Percentiles rank a stretch among this genome's conserved stretches.
phyloP scores from a whole-genome alignment of 2,329 filamentous ascomycete genomes.

The Arthrobotrys sphaeroides region DNA sequence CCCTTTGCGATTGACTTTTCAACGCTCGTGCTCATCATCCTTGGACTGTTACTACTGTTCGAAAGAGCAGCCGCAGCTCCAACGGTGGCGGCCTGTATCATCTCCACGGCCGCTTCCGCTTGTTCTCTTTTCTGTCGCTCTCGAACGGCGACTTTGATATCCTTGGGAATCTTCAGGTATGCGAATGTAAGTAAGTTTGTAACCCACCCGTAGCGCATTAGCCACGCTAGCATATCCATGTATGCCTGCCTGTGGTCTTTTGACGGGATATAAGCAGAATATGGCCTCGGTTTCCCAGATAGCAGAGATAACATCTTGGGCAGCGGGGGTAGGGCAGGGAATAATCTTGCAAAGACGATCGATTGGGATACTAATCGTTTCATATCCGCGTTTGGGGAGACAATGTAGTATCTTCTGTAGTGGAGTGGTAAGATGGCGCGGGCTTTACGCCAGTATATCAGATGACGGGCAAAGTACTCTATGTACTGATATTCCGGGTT shows the following conservation, averaged over 20 bases:
- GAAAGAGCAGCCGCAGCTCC: constrained; percentile 57
- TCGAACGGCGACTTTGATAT: constrained; percentile 79
- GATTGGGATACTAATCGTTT: constrained; percentile 69
- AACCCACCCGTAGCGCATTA: constrained; percentile 91
- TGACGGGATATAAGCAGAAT: constrained; percentile 83
- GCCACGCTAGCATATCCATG: constrained; percentile 90
- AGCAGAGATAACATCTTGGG: constrained; percentile 87
- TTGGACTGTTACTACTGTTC: constrained; percentile 53
- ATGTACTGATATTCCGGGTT: constrained; percentile 76
- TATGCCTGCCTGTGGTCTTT: constrained; percentile 88
- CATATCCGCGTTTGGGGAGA: constrained; percentile 88
- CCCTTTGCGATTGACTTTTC: constrained; percentile 55
- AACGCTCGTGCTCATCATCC: constrained; percentile 35
- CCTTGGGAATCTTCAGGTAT: constrained; percentile 78
- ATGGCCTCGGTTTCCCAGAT: constrained; percentile 81
- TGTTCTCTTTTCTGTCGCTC: constrained; percentile 57
- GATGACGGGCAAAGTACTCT: constrained; percentile 90
- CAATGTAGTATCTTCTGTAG: constrained; percentile 86
- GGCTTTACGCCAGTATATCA: constrained; percentile 94
- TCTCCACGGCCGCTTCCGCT: constrained; percentile 54
- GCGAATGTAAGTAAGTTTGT: constrained; percentile 91
- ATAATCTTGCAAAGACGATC: constrained; percentile 79
- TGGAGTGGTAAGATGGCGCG: constrained; percentile 91
- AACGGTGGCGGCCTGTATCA: constrained; percentile 54
- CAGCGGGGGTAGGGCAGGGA: constrained; percentile 82